Evolutionary conservation across 2,329 filamentous ascomycete species (phyloP).

Genomic region (Cladophialophora bantiana): DNA sequence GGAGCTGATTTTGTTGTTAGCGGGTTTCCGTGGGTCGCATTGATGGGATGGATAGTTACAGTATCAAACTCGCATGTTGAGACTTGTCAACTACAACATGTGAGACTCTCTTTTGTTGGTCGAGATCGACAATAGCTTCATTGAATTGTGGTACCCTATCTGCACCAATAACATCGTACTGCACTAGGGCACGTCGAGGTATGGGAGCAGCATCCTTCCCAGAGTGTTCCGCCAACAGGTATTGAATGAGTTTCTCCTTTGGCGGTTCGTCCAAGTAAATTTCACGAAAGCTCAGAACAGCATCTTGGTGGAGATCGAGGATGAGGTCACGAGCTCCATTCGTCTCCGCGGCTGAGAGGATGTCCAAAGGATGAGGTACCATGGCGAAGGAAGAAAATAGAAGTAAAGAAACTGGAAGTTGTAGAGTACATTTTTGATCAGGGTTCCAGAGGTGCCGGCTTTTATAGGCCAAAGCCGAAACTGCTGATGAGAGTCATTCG

Average conservation of each 20-base stretch:
- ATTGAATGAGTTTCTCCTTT: slow-evolving; percentile 57
- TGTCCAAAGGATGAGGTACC: slow-evolving; percentile 61
- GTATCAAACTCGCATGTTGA: slow-evolving; percentile 55
- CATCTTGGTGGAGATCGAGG: slow-evolving; percentile 48
- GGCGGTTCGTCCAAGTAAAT: slow-evolving; percentile 60
- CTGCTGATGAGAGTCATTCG: background rate
- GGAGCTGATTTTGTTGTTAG: slow-evolving; percentile 15
- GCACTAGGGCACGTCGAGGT: slow-evolving; percentile 59
- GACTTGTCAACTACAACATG: slow-evolving; percentile 57
- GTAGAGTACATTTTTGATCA: background rate
- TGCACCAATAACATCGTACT: slow-evolving; percentile 63
- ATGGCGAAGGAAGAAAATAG: slow-evolving; percentile 21
- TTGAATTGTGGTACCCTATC: slow-evolving; percentile 62
- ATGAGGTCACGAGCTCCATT: slow-evolving; percentile 59
- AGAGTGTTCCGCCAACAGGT: slow-evolving; percentile 58
- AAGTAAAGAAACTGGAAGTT: background rate
- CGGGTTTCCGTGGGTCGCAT: background rate
- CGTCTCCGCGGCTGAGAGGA: slow-evolving; percentile 64
- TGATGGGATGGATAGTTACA: slow-evolving; percentile 39
- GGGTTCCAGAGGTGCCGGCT: background rate
- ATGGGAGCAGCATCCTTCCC: slow-evolving; percentile 55
- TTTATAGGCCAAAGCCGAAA: slow-evolving; percentile 5
- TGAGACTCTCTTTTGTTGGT: slow-evolving; percentile 49
- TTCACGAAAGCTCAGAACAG: slow-evolving; percentile 55
- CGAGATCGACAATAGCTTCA: slow-evolving; percentile 61